Evolutionary conservation across 75 land plant genomes (phyloP).

Genomic region (Pinus albicaulis): DNA sequence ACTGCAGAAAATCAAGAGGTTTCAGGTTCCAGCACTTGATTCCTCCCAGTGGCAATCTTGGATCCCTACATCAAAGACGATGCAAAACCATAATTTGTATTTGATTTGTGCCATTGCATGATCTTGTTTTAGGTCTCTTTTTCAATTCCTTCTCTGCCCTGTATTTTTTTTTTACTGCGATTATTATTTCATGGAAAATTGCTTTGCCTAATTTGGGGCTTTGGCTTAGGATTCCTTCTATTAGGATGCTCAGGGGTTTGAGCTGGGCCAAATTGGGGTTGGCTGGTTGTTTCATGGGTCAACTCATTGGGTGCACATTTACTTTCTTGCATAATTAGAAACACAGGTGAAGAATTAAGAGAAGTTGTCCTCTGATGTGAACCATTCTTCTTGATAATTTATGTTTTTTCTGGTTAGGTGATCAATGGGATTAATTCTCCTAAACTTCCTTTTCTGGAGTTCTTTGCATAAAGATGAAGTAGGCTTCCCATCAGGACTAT

Average conservation of each 20-base stretch:
- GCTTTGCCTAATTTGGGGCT: conserved; percentile 16
- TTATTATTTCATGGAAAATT: conserved; percentile 22
- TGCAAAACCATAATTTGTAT: not conserved
- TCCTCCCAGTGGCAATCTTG: conserved; percentile 22
- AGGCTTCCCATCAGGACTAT: too few relatives aligned
- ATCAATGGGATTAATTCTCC: too few relatives aligned
- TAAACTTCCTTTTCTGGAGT: too few relatives aligned
- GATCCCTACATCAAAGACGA: conserved; percentile 31
- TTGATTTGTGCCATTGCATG: not conserved
- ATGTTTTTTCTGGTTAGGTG: too few relatives aligned
- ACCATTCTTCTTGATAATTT: conserved; percentile 17
- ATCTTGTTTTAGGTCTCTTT: conserved; percentile 1
- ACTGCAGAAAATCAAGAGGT: not conserved
- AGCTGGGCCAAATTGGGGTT: conserved; percentile 16
- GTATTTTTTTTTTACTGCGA: conserved; percentile 30
- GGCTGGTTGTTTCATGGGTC: conserved; percentile 13
- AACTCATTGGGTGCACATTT: conserved; percentile 8
- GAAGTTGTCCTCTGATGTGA: conserved; percentile 42
- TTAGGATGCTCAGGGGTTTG: not conserved
- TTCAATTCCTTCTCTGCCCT: conserved; percentile 22
- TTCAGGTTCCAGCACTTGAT: conserved; percentile 26
- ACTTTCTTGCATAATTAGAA: not conserved
- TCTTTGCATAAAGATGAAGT: too few relatives aligned
- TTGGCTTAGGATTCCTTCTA: conserved; percentile 3
- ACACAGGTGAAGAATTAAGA: not conserved